Evolutionary conservation across 2,329 filamentous ascomycete species (phyloP).

Genomic region (Didymella exigua): DNA sequence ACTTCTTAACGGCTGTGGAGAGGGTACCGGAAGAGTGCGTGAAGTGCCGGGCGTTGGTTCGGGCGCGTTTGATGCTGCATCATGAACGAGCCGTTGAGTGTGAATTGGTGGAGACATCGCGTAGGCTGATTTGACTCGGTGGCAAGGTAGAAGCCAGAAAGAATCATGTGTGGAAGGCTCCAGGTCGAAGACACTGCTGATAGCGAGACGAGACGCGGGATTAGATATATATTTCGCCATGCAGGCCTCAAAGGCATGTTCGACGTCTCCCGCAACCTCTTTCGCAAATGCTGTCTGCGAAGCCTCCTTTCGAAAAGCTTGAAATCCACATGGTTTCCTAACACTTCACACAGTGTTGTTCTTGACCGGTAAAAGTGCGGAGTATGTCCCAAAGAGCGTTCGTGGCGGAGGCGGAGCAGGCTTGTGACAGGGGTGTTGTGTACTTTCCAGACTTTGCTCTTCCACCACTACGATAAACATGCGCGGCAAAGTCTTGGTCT

Average conservation of each 20-base stretch:
- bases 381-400: neutral
- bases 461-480: neutral
- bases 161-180: no score
- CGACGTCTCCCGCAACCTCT: neutral
- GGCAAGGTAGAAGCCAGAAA: no score
- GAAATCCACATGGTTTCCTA: neutral
- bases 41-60: no score
- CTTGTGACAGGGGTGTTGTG: neutral
- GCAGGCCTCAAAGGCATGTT: neutral
- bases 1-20: neutral
- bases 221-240: neutral
- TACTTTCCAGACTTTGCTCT: neutral
- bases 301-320: neutral
- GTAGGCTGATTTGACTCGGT: no score
- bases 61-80: neutral
- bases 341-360: neutral
- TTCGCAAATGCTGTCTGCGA: neutral
- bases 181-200: neutral
- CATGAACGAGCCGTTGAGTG: neutral
- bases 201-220: neutral
- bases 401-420: neutral
- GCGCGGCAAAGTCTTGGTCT: neutral
- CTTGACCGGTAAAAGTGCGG: neutral
- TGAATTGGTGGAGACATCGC: no score
- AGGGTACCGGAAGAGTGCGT: no score